Conservation (phyloP, 768 basidiomycete genomes). For the Galerina marginata region DNA sequence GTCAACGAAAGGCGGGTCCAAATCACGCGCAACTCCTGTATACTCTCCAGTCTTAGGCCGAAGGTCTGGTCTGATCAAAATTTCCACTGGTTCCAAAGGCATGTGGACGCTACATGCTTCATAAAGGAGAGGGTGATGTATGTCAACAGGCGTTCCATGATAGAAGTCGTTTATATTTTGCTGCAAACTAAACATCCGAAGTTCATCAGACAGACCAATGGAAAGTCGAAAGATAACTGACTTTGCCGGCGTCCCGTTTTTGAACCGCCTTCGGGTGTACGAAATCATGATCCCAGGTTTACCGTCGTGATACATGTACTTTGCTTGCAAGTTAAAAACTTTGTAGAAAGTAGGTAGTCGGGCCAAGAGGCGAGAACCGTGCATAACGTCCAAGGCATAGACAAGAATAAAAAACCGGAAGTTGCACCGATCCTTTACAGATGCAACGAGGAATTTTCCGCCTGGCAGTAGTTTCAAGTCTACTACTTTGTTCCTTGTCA, state of each 20-base stretch:
- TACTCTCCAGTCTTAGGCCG: conserved; percentile 10
- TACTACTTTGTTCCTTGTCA: conserved; percentile 44
- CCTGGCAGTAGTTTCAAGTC: conserved; percentile 68
- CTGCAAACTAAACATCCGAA: not conserved
- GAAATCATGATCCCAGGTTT: conserved; percentile 60
- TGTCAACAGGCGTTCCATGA: conserved; percentile 32
- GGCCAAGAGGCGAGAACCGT: conserved; percentile 51
- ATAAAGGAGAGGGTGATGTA: conserved; percentile 21
- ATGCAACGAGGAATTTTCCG: conserved; percentile 70
- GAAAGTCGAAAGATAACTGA: conserved; percentile 15
- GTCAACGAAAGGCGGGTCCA: conserved; percentile 19
- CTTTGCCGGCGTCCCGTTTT: conserved; percentile 26
- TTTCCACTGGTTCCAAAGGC: conserved; percentile 27
- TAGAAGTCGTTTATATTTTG: conserved; percentile 43
- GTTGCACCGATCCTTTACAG: conserved; percentile 50
- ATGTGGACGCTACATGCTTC: conserved; percentile 28
- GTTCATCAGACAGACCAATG: not conserved
- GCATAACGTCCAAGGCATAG: conserved; percentile 61
- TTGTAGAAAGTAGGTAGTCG: conserved; percentile 53
- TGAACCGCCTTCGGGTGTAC: conserved; percentile 47
- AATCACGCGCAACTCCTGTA: conserved; percentile 2
- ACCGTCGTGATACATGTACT: conserved; percentile 55
- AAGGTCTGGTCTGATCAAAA: conserved; percentile 23
- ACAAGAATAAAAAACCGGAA: conserved; percentile 56
- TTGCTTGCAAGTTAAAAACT: conserved; percentile 63